Base-by-base conservation (phyloP, 2,329 filamentous ascomycete genomes). In the Aspergillus niger region DNA sequence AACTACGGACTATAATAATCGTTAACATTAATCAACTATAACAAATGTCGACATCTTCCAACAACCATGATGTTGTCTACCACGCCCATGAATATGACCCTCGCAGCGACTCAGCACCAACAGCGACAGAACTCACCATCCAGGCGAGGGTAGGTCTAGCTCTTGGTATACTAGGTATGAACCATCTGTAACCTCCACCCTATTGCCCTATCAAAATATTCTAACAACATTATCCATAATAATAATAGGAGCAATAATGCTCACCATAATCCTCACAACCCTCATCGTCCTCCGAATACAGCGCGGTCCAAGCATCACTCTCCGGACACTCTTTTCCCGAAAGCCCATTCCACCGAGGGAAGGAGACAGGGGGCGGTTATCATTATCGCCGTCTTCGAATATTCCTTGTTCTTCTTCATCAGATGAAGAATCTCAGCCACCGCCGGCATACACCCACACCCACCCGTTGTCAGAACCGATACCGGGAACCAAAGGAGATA, bases 251-350 rank as follows among this genome's bases (percentile, higher is more conserved):
- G 55, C 47, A 30, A 24, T 52, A 5, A 52, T 50, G 38, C n/a
- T 58, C 30, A 38, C 44, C 39, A 49, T 54, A n/a, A 13, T 54
- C 17, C 6, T 58, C 20, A 13, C 51, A 15, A 48, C 43, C 10
- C 54, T 26, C 5, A 28, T 47, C 5, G 26, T 58, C 17, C 30
- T 58, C n/a, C 57, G 57, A 32, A 41, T 58, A 28, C 52, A 58
- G 43, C 49, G 41, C 50, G 57, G 50, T 2, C 57, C 57, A 8
- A 8, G 28, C 28, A 17, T 54, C n/a, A 58, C 50, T 39, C 38
- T 49, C n/a, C 7, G 50, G 13, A 26, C 50, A 0, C 32, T 58
- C 10, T 38, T 58, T 6, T 43, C 17, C 6, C 57, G 41, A 1
- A 50, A 47, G 17, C 38, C 51, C 13, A 20, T 54, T n/a, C 51